Conservation (phyloP, 768 basidiomycete genomes). For the Strobilomyces dryophilus region DNA sequence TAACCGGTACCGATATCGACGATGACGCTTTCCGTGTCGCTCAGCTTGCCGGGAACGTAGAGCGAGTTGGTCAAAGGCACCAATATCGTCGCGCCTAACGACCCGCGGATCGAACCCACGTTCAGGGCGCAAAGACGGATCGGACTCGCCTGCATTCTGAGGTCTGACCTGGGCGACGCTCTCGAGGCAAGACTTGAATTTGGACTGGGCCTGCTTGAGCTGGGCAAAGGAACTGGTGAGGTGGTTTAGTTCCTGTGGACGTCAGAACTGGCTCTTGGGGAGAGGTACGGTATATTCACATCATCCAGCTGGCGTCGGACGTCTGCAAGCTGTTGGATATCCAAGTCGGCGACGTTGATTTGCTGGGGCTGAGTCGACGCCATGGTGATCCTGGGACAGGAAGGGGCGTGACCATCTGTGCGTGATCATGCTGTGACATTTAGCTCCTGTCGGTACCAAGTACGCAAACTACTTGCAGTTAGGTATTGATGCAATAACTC, state of each 20-base stretch:
- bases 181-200: slow-evolving; percentile 85
- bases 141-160: slow-evolving; percentile 52
- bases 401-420: slow-evolving; percentile 2
- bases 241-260: slow-evolving; percentile 80
- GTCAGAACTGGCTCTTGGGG: background rate
- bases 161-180: slow-evolving; percentile 73
- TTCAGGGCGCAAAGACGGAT: background rate
- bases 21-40: slow-evolving; percentile 80
- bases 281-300: slow-evolving; percentile 36
- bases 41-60: slow-evolving; percentile 89
- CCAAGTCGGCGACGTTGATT: slow-evolving; percentile 78
- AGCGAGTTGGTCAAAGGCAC: slow-evolving; percentile 94
- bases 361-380: slow-evolving; percentile 54
- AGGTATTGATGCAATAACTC: no score
- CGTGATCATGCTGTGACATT: slow-evolving; percentile 14
- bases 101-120: background rate
- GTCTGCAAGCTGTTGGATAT: slow-evolving; percentile 80
- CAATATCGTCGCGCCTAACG: slow-evolving; percentile 77
- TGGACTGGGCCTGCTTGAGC: slow-evolving; percentile 88
- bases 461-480: no score
- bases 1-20: slow-evolving; percentile 97
- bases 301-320: slow-evolving; percentile 92
- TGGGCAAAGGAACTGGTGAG: slow-evolving; percentile 89
- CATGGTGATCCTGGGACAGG: slow-evolving; percentile 24
- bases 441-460: background rate